Percentiles rank a stretch among this genome's conserved stretches.
Evolutionary conservation across 2,329 filamentous ascomycete genomes (phyloP).

Genomic region (Aspergillus sclerotialis): DNA sequence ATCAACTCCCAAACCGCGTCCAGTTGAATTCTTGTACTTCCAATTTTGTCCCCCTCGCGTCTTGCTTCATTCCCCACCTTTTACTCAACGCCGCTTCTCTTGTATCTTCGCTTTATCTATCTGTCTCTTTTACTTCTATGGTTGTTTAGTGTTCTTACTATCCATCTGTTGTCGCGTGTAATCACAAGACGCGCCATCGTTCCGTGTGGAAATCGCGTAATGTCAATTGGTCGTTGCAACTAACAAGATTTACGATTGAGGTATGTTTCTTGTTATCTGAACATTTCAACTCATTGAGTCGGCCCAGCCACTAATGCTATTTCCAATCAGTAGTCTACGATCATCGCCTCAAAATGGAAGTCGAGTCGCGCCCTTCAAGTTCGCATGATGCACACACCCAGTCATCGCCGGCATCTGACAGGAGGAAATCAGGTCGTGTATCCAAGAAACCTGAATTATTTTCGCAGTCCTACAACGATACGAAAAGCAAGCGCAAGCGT

Average conservation of each 20-base stretch:
- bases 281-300: not conserved
- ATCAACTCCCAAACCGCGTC: conserved; percentile 10
- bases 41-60: not conserved
- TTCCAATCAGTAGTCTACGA: not conserved
- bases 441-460: conserved; percentile 37
- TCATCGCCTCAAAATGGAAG: conserved; percentile 12
- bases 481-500: conserved; percentile 45
- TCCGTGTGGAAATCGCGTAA: not conserved
- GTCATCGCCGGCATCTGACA: conserved; percentile 22
- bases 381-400: conserved; percentile 9
- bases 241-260: not conserved
- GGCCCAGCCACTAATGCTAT: not conserved
- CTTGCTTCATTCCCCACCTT: not conserved
- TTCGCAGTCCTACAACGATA: conserved; percentile 29
- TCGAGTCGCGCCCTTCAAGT: conserved; percentile 15
- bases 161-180: not conserved
- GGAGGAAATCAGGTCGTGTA: conserved; percentile 39
- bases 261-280: not conserved
- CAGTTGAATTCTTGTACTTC: too few relatives aligned
- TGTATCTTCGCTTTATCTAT: not conserved
- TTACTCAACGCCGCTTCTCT: not conserved
- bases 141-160: not conserved
- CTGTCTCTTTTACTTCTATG: not conserved
- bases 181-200: not conserved
- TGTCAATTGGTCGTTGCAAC: too few relatives aligned